Evolutionary conservation across 441 rosid species (phyloP), one percentile per base, ranked within the genome.

Genomic region (Aleurites moluccanus): DNA sequence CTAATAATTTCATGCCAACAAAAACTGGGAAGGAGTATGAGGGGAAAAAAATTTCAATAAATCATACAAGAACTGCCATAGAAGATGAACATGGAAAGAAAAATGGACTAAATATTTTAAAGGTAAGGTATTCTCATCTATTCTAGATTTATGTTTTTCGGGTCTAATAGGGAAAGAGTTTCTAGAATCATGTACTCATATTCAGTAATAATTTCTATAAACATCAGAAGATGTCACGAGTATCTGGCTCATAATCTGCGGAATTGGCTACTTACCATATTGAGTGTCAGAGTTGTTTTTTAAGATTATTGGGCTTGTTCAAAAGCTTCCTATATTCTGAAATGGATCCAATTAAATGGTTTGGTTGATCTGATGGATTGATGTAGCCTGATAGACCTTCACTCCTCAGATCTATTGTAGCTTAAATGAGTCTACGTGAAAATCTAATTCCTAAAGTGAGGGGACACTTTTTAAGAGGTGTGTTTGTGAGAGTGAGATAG

Each of bases 21-120:
- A 83, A 77, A 73, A 68, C 72, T 47, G 74, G 64, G 56, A 83
- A 73, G 78, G 88, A 79, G 70, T 65, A 73, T 64, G 87, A 79
- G 63, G 85, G 63, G 45, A 50, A 45, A 72, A 79, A 69, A 40
- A 10, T 64, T 77, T 63, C 47, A 11, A 45, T 27, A n/a, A 72
- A 79, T 73, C 75, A 72, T 40, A 35, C 75, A 4, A 75, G 75
- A 77, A 75, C 77, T 74, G 52, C 72, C 38, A 52, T 25, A 33
- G 86, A 75, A 83, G 79, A 77, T 73, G 82, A 75, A 69, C 77
- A 74, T 70, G 77, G 49, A 63, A 83, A 78, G 78, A 44, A 14
- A 69, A 81, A 73, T 45, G 53, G 63, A 61, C 64, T 47, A 42
- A 52, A 72, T 40, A 56, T 67, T 40, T 57, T 66, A 27, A 69